These are phyloP conservation scores for Calonectria pauciramosa DNA, from an alignment of 2,329 filamentous ascomycete genomes.

Conservation along the genomic window DNA sequence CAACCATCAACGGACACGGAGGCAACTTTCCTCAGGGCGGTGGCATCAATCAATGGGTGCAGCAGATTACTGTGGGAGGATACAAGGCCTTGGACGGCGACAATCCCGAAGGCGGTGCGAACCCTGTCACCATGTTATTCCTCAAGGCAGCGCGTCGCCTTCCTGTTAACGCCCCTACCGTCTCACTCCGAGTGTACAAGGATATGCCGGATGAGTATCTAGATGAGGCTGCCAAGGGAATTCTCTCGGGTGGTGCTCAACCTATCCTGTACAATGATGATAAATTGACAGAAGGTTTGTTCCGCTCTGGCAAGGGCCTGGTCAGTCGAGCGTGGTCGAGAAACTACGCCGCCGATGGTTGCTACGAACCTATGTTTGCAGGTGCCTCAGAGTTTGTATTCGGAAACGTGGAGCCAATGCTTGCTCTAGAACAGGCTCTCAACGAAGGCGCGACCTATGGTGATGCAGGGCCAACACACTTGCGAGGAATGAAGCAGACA, in stretches of 20 bases:
- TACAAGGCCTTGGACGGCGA: background rate
- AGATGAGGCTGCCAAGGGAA: background rate
- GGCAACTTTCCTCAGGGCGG: background rate
- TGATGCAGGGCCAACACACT: background rate
- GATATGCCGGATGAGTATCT: background rate
- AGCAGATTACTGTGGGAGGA: background rate
- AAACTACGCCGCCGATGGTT: background rate
- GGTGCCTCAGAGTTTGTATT: background rate
- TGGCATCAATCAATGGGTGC: conserved; percentile 3
- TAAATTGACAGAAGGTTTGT: background rate
- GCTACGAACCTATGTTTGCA: background rate
- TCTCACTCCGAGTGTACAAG: conserved; percentile 1
- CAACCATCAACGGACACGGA: background rate
- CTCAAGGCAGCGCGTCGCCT: background rate
- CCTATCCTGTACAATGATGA: background rate
- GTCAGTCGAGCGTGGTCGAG: background rate
- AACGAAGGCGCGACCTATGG: background rate
- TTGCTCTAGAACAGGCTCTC: background rate
- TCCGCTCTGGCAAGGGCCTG: background rate
- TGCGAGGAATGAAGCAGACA: background rate
- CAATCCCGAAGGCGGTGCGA: background rate
- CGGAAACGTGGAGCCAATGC: background rate
- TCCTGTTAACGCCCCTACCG: background rate
- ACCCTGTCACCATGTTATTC: background rate
- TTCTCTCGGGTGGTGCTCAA: background rate